Base-by-base conservation (phyloP, 257 asterid genomes). In the Forsythia viridissima region DNA sequence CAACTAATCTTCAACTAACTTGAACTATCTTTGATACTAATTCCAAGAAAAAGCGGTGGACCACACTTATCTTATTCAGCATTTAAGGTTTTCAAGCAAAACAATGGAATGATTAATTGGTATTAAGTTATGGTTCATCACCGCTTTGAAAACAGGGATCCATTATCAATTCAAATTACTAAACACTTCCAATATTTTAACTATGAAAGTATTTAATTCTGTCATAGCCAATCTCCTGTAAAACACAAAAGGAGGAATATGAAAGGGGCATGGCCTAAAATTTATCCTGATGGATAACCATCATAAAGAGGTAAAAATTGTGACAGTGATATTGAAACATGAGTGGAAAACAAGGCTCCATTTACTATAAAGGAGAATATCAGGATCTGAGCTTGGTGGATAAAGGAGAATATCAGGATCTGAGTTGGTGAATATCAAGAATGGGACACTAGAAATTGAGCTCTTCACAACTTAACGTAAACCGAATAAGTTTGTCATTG, bases 71-170 rank as follows among this genome's bases (percentile, higher is more conserved):
- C 59, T 51, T 55, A 55, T 18, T 16, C 65, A 55, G 65, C 11
- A 55, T 55, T 55, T 15, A 70, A 71, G 72, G 37, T 46, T 70
- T 77, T 74, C 67, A 15, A 71, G 40, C 71, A 66, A 71, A 36
- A n/a, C 66, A 71, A 40, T 67, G 0, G 67, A 6, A 66, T 66
- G n/a, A 72, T n/a, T 21, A 73, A 21, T 72, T 59, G 66, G 63
- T 18, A 41, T 71, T 15, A 8, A 55, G 70, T 59, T 57, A 61
- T 30, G 37, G n/a, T n/a, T 77, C 8, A 18, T 37, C 40, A 57
- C 40, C 70, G 71, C 79, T 80, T 80, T 41, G 46, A 70, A 75
- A 41, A 71, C 48, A 0, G 61, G 73, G 34, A 63, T 40, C 79
- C 75, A 61, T 18, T 16, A 41, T 39, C 24, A 57, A 79, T 39